A percentile compares a stretch with the other conserved stretches of the same genome.
phyloP scores from a whole-genome alignment of 805 yeast genomes.

The Suhomyces faveliae region DNA sequence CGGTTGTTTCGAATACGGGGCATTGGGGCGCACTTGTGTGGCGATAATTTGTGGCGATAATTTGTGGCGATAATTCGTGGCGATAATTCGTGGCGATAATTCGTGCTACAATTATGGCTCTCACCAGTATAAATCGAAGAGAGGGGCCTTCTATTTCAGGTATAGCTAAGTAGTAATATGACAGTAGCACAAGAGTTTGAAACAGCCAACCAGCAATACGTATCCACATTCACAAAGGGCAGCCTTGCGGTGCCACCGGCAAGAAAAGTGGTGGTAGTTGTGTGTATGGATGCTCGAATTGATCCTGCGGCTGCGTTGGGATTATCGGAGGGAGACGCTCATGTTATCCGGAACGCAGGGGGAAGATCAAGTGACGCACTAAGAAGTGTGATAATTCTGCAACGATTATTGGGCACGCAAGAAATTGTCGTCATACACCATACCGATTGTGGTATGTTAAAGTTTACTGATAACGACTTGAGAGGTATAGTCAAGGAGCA shows the following conservation, averaged over 20 bases:
- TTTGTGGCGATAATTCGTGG: neutral
- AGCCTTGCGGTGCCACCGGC: slow-evolving; percentile 38
- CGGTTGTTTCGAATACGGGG: no score
- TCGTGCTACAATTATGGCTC: neutral
- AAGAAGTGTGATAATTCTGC: slow-evolving; percentile 39
- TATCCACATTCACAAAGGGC: slow-evolving; percentile 25
- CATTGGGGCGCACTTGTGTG: neutral
- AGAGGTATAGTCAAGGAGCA: slow-evolving; percentile 28
- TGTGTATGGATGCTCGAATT: slow-evolving; percentile 44
- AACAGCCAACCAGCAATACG: slow-evolving; percentile 21
- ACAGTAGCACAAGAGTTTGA: slow-evolving; percentile 12
- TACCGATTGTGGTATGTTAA: slow-evolving; percentile 46
- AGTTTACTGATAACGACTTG: slow-evolving; percentile 32
- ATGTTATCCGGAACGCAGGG: slow-evolving; percentile 45
- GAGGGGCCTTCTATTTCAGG: no score
- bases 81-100: no score
- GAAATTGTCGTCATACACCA: slow-evolving; percentile 41
- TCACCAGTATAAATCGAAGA: neutral
- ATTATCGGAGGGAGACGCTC: slow-evolving; percentile 41
- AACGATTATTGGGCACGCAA: slow-evolving; percentile 37
- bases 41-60: neutral
- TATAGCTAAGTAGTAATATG: slow-evolving; percentile 5
- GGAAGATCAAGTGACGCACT: slow-evolving; percentile 42
- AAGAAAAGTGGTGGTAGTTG: slow-evolving; percentile 33
- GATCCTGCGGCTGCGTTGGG: slow-evolving; percentile 39